Evolutionary conservation across 192 early-diverging fungal species (phyloP), one percentile per base, ranked within the genome.

Genomic region (Physocladia obscura): DNA sequence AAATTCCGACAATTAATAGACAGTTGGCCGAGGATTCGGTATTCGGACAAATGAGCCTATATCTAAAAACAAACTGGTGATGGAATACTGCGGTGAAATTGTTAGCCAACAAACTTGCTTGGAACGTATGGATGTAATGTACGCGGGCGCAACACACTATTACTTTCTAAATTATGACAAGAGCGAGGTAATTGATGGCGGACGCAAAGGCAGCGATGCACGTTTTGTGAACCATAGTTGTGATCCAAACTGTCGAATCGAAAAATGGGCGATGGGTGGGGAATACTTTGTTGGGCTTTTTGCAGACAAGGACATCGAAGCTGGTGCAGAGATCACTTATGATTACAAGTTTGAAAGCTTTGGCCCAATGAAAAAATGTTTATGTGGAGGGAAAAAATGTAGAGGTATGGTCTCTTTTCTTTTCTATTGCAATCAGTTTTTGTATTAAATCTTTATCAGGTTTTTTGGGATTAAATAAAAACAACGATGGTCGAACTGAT

Each of bases 151-250:
- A 29, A 77, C 82, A 21, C 87, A 90, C 67, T 84, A 92, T 73
- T 94, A 94, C 69, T 93, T 94, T 71, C 72, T 94, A 26, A 85
- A 89, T 52, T 94, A 92, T 64, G 80, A 82, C 38, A 72, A 81
- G 8, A 83, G 86, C 1, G 90, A 92, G 58, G 92, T 94, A 19
- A 82, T 94, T 24, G 93, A 94, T 78, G 93, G 84, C 17, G 84
- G 82, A 38, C 57, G 78, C 51, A 91, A 91, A 50, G 93, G 93
- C 4, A 91, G 89, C 6, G 84, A 87, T 6, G 93, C 92, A 40
- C 79, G 93, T 39, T 94, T 93, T 74, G 86, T 93, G 17, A 94
- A 94, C 65, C 93, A 94, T 69, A 83, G 86, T 26, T 94, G 93
- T 64, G 85, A 86, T 11, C 93, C 93, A 3, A 94, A 94, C 67